Conservation (phyloP, 495 filamentous ascomycete genomes). For the Aspergillus cristatus region DNA sequence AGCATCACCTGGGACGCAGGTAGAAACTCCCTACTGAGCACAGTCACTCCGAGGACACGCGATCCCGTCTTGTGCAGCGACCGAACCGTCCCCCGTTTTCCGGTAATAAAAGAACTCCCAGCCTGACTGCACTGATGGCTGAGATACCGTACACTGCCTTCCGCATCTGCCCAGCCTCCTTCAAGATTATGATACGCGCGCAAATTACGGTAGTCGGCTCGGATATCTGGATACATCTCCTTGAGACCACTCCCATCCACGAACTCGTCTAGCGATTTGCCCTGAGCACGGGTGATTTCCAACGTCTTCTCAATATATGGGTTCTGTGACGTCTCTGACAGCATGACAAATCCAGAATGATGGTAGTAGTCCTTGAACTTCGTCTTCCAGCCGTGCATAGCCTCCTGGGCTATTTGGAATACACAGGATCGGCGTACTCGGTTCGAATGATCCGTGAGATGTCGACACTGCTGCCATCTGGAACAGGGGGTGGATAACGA, state of each 20-base stretch:
- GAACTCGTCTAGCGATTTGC: constrained; percentile 16
- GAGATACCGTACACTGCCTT: constrained; percentile 51
- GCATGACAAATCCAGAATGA: constrained; percentile 19
- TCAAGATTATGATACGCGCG: constrained; percentile 59
- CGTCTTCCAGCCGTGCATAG: constrained; percentile 55
- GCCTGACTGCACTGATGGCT: constrained; percentile 21
- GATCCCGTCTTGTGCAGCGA: constrained; percentile 13
- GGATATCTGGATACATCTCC: constrained; percentile 16
- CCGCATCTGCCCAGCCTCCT: constrained; percentile 70
- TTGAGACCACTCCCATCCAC: constrained; percentile 12
- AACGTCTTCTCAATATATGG: constrained; percentile 16
- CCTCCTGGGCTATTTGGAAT: constrained; percentile 54
- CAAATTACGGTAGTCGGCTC: constrained; percentile 14
- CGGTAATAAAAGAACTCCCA: constrained; percentile 20
- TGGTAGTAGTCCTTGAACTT: constrained; percentile 19
- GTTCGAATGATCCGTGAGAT: constrained; percentile 58
- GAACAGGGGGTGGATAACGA: constrained; percentile 42
- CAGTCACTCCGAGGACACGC: constrained; percentile 40
- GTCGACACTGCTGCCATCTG: constrained; percentile 53
- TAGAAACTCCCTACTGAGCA: constrained; percentile 41
- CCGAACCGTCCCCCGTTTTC: constrained; percentile 18
- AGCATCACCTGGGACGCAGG: constrained; percentile 60
- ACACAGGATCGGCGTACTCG: constrained; percentile 61
- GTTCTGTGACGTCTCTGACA: constrained; percentile 18
- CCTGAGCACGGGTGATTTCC: constrained; percentile 11